A percentile compares a stretch with the other conserved stretches of the same genome.
Evolutionary conservation across 805 yeast genomes (phyloP).

Genomic region (Saccharomycopsis sp.): DNA sequence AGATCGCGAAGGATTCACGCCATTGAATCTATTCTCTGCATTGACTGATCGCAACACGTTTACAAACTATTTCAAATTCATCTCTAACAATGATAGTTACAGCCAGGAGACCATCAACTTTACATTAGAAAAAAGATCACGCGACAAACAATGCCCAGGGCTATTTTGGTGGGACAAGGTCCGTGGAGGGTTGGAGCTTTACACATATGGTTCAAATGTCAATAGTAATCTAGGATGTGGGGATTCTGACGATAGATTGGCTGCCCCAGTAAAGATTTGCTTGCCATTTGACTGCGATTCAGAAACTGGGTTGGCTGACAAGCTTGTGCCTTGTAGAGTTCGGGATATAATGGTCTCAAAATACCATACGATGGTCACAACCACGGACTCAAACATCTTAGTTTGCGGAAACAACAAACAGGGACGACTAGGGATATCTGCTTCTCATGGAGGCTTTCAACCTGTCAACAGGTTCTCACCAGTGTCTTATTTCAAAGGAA

Average conservation of each 20-base stretch:
- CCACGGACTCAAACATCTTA: constrained; percentile 44
- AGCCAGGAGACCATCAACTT: not conserved
- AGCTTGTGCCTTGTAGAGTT: constrained; percentile 38
- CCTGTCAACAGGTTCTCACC: constrained; percentile 29
- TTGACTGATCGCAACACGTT: not conserved
- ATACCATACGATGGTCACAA: constrained; percentile 56
- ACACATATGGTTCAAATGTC: constrained; percentile 56
- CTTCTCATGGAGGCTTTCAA: not conserved
- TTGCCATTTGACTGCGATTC: not conserved
- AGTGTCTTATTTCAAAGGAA: constrained; percentile 34
- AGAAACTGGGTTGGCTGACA: constrained; percentile 25
- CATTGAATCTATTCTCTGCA: constrained; percentile 51
- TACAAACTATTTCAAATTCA: not conserved
- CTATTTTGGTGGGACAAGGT: constrained; percentile 36
- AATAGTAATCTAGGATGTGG: constrained; percentile 64
- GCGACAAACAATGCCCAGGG: constrained; percentile 1
- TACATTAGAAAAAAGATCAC: not conserved
- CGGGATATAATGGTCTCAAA: constrained; percentile 49
- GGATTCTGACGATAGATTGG: constrained; percentile 46
- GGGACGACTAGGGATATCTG: constrained; percentile 60
- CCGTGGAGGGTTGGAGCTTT: constrained; percentile 53
- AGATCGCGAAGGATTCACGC: constrained; percentile 68
- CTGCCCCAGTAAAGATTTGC: constrained; percentile 34
- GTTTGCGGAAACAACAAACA: constrained; percentile 63
- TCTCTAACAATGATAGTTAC: not conserved